Evolutionary conservation across 139 green algal genomes (phyloP), one percentile per base, ranked within the genome.

Genomic region (Chlamydomonas urium): DNA sequence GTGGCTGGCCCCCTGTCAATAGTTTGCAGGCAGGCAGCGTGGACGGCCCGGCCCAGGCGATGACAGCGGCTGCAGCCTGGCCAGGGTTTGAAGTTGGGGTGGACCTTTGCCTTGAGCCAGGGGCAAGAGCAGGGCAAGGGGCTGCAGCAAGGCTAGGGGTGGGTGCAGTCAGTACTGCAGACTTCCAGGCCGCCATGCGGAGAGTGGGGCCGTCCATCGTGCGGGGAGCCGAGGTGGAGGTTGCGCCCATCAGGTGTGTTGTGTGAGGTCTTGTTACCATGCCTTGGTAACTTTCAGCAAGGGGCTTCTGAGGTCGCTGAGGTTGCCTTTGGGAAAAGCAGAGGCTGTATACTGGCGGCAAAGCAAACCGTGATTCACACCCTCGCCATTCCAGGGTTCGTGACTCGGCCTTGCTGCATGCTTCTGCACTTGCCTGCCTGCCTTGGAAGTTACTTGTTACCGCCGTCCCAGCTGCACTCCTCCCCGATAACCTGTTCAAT

Each of bases 141-240:
- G 42, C 14, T 17, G 42, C 42, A 53, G 42, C 42, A 17, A 17
- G 42, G 14, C 14, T 17, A 53, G 42, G 14, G 42, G 42, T 10
- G n/a, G n/a, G n/a, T 53, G 42, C 42, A 53, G 32, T 67, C 10
- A 45, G 21, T 45, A 26, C 60, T 26, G 60, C 58, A 0, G 76
- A 93, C 74, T 88, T 94, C 65, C 45, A 73, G 35, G 74, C 57
- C 0, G 89, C 87, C 2, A 73, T 89, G 85, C 47, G 69, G 8
- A 45, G 56, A 1, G 85, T 95, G 24, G 77, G 83, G 28, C 87
- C 90, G 0, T 92, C 87, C 26, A 83, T 89, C 36, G 78, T 84
- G 38, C 50, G 90, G 0, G 87, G 86, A 6, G 75, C 77, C 10
- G 78, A 78, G 56, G 73, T 86, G 65, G 88, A 93, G 32, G 72